Evolutionary conservation across 129 eudicot genomes (phyloP).

Genomic region (Cynara cardunculus): DNA sequence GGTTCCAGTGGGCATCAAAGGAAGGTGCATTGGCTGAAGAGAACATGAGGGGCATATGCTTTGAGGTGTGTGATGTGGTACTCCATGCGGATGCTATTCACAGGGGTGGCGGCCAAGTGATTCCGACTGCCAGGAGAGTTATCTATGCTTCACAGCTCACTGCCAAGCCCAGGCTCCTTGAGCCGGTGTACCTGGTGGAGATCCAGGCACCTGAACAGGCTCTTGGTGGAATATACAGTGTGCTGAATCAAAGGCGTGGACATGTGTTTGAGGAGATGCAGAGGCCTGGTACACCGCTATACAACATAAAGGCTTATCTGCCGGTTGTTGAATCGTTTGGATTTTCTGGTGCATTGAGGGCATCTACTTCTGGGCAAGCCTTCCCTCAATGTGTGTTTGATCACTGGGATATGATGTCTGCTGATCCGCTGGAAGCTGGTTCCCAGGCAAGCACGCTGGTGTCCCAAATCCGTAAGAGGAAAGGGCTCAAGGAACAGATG

Average conservation of each 20-base stretch:
- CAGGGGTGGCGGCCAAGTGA: conserved; percentile 68
- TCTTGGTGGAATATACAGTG: conserved; percentile 68
- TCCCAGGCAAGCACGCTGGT: conserved; percentile 35
- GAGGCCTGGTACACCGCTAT: conserved; percentile 66
- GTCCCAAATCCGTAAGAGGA: conserved; percentile 48
- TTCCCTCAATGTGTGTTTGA: conserved; percentile 66
- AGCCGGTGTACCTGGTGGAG: conserved; percentile 58
- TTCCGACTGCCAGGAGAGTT: conserved; percentile 64
- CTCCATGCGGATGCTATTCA: conserved; percentile 68
- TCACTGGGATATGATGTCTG: conserved; percentile 60
- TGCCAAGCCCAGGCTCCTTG: conserved; percentile 59
- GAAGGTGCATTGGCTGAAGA: conserved; percentile 58
- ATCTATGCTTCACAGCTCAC: conserved; percentile 59
- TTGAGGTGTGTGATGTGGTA: conserved; percentile 63
- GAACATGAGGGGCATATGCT: conserved; percentile 61
- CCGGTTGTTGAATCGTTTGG: conserved; percentile 61
- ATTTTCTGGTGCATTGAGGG: conserved; percentile 47
- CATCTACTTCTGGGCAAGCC: conserved; percentile 63
- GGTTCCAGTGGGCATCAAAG: conserved; percentile 70
- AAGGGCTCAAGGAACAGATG: conserved; percentile 58
- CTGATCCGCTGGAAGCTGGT: conserved; percentile 57
- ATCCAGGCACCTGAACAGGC: conserved; percentile 63
- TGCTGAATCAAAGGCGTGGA: conserved; percentile 63
- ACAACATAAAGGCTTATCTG: conserved; percentile 64
- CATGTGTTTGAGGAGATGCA: conserved; percentile 67